Evolutionary conservation across 495 filamentous ascomycete species (phyloP).

Genomic region (Lepidopterella palustris): DNA sequence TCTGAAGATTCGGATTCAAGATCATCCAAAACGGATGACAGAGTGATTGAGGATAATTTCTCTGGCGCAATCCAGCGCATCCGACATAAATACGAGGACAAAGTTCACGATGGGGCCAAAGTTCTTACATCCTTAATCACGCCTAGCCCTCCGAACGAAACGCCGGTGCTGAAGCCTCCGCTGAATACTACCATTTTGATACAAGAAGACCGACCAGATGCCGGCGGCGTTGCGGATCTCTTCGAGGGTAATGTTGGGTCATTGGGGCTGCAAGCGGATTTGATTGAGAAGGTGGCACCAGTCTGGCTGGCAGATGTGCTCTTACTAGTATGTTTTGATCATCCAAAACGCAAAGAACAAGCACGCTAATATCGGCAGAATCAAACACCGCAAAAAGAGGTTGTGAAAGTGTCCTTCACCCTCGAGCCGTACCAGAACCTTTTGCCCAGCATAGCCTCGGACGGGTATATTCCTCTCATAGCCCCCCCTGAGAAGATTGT

Average conservation of each 20-base stretch:
- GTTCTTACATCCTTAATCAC: conserved; percentile 53
- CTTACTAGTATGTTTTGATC: conserved; percentile 51
- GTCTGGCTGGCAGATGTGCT: conserved; percentile 91
- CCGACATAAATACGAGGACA: conserved; percentile 70
- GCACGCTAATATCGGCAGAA: conserved; percentile 47
- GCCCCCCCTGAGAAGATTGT: conserved; percentile 18
- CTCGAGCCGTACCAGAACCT: conserved; percentile 75
- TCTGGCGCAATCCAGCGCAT: conserved; percentile 73
- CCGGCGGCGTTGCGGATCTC: conserved; percentile 84
- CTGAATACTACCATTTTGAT: conserved; percentile 78
- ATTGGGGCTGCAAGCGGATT: conserved; percentile 69
- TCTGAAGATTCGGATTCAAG: conserved; percentile 66
- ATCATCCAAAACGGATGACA: conserved; percentile 60
- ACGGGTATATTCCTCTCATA: conserved; percentile 32
- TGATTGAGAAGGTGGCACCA: conserved; percentile 76
- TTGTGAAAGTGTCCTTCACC: conserved; percentile 86
- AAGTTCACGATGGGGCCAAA: conserved; percentile 44
- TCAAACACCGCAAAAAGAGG: conserved; percentile 78
- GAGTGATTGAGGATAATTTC: conserved; percentile 76
- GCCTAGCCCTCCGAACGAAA: conserved; percentile 76
- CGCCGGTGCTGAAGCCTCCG: conserved; percentile 76
- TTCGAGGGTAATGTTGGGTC: conserved; percentile 80
- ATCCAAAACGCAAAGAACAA: background rate
- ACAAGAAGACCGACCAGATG: conserved; percentile 83
- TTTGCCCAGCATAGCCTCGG: conserved; percentile 48